Percentiles rank a stretch among this genome's conserved stretches.
Evolutionary conservation across 2,329 filamentous ascomycete species (phyloP).

Genomic region (Pyricularia sp.): DNA sequence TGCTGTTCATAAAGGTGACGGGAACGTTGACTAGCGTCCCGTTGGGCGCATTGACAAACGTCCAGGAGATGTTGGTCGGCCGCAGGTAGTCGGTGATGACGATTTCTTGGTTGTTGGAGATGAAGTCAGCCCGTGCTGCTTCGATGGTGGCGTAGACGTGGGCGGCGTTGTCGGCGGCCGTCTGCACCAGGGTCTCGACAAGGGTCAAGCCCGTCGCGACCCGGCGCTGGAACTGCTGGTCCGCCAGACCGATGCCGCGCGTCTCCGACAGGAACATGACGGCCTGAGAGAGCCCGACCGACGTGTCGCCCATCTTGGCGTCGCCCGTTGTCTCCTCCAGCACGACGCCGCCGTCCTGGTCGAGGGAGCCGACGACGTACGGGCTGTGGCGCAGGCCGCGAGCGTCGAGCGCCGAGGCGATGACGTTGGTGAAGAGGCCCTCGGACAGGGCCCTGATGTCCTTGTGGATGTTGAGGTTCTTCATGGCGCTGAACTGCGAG

Average conservation of each 20-base stretch:
- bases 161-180: neutral
- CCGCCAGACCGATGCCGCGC: neutral
- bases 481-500: neutral
- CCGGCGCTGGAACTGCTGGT: slow-evolving; percentile 4
- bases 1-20: neutral
- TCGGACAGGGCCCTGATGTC: slow-evolving; percentile 1
- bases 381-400: neutral
- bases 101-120: neutral
- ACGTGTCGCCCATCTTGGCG: slow-evolving; percentile 1
- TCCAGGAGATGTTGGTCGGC: slow-evolving; percentile 1
- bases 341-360: neutral
- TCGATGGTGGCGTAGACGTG: neutral
- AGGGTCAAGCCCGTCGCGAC: neutral
- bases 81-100: slow-evolving; percentile 1
- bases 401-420: neutral
- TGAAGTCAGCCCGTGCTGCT: neutral
- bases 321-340: neutral
- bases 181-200: neutral
- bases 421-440: neutral
- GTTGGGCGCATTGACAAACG: neutral
- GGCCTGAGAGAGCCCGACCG: neutral
- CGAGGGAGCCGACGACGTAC: neutral
- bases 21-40: neutral
- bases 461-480: slow-evolving; percentile 4
- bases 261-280: slow-evolving; percentile 3